Percentiles rank a stretch among this genome's conserved stretches.
phyloP scores from a whole-genome alignment of 129 eudicot species.

The Silybum marianum region DNA sequence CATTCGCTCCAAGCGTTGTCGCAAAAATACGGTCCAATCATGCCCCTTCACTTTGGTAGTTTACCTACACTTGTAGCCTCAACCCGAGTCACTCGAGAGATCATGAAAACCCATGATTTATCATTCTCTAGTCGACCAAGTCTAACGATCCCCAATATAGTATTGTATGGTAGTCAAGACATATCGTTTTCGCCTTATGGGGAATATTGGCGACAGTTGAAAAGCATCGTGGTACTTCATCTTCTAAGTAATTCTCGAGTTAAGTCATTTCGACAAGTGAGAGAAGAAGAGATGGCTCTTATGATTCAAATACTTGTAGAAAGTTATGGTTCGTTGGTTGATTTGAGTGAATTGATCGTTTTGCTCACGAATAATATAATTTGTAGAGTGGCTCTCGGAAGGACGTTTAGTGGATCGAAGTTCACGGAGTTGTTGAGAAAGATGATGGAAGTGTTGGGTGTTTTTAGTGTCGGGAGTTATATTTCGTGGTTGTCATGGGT shows the following conservation, averaged over 20 bases:
- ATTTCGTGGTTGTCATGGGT: conserved; percentile 45
- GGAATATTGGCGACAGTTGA: conserved; percentile 29
- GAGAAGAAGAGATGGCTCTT: conserved; percentile 31
- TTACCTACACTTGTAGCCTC: conserved; percentile 34
- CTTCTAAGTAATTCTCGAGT: conserved; percentile 21
- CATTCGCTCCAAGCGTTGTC: conserved; percentile 42
- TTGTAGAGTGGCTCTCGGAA: conserved; percentile 28
- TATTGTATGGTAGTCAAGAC: conserved; percentile 30
- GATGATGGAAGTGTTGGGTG: conserved; percentile 12
- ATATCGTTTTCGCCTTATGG: conserved; percentile 37
- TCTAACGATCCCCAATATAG: neutral
- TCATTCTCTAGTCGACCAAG: conserved; percentile 25
- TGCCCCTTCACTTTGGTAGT: conserved; percentile 48
- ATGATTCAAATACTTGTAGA: conserved; percentile 15
- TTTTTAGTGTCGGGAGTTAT: conserved; percentile 7
- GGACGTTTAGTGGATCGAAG: conserved; percentile 13
- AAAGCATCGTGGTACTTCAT: conserved; percentile 22
- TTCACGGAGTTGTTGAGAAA: neutral
- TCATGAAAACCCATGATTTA: conserved; percentile 49
- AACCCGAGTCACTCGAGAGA: conserved; percentile 26
- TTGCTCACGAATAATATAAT: neutral
- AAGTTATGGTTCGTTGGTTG: conserved; percentile 6
- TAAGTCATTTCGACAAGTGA: conserved; percentile 26
- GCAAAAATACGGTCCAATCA: conserved; percentile 40
- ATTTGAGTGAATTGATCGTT: conserved; percentile 4